Evolutionary conservation across 176 grass and related monocot genomes (phyloP), one percentile per base, ranked within the genome.

Genomic region (Puya raimondii): DNA sequence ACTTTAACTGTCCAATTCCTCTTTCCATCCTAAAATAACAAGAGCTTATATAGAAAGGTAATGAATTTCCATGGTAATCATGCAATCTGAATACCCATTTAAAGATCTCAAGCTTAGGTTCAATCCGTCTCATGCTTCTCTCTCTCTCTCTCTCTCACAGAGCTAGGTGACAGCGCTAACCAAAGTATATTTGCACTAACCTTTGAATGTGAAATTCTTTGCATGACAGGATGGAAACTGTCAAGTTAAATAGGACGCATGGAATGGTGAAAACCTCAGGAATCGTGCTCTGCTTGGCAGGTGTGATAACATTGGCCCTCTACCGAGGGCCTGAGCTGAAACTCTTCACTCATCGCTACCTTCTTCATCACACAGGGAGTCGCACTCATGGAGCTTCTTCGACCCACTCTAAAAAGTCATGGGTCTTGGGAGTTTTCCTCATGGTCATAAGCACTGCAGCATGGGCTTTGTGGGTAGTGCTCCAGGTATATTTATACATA

Each of bases 371-470:
- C 4, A 53, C 51, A 4, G 0, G 23, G 20, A 11, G 70, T 65
- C 18, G 21, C 1, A 9, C 56, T 17, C 15, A 78, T 47, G 65
- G 49, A 67, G 27, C 14, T 65, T 49, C 20, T 0, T 11, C 70
- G 5, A 48, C 70, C 27, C 13, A 80, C 21, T 83, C 84, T 15
- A 78, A 83, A 57, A 85, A 66, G 50, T 75, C 80, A n/a, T 96
- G 87, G 91, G 78, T 79, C 1, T 4, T 79, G 3, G 91, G 88
- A 18, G 82, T 76, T 54, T 91, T 88, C 65, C 82, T 91, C 71
- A 74, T 83, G 80, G 79, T 74, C n/a, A 27, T 86, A 1, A 83
- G 88, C 2, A 88, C 80, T 63, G n/a, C 65, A 1, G 10, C 81
- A 27, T 79, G 77, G 49, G 84, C 83, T 64, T 17, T 88, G 22